phyloP scores from a whole-genome alignment of 208 protist genomes.

The Crithidia sp. region DNA sequence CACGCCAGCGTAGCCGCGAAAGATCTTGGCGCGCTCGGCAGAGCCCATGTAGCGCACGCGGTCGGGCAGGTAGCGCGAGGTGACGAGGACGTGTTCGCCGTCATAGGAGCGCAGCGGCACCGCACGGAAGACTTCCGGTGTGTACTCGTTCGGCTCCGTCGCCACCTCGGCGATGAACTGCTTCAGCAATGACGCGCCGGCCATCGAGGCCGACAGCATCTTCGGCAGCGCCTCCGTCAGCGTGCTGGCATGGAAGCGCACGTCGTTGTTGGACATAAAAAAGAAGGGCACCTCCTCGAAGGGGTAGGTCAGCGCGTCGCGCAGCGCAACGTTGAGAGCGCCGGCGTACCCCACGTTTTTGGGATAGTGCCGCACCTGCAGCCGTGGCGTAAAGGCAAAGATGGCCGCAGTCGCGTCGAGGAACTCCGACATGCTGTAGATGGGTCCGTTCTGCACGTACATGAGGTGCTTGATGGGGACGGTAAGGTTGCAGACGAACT shows the following conservation, averaged over 20 bases:
- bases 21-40: not conserved
- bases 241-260: constrained; percentile 7
- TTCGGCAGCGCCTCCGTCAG: constrained; percentile 13
- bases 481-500: constrained; percentile 24
- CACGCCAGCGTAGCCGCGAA: constrained; percentile 1
- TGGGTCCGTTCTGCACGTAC: constrained; percentile 18
- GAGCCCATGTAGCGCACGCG: constrained; percentile 34
- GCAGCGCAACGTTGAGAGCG: constrained; percentile 31
- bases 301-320: constrained; percentile 20
- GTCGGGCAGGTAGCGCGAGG: constrained; percentile 42
- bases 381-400: constrained; percentile 36
- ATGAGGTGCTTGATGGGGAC: constrained; percentile 27
- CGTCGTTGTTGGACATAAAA: constrained; percentile 24
- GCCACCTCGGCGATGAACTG: constrained; percentile 32
- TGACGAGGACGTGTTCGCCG: constrained; percentile 24
- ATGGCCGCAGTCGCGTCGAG: constrained; percentile 20
- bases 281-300: constrained; percentile 34
- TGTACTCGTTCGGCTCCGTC: constrained; percentile 35
- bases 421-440: constrained; percentile 14
- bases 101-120: constrained; percentile 36
- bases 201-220: constrained; percentile 12
- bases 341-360: constrained; percentile 21
- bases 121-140: constrained; percentile 21
- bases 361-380: constrained; percentile 28
- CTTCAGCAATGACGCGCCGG: constrained; percentile 8